phyloP scores from a whole-genome alignment of 2,329 filamentous ascomycete species.

The Diaporthe caulivora region DNA sequence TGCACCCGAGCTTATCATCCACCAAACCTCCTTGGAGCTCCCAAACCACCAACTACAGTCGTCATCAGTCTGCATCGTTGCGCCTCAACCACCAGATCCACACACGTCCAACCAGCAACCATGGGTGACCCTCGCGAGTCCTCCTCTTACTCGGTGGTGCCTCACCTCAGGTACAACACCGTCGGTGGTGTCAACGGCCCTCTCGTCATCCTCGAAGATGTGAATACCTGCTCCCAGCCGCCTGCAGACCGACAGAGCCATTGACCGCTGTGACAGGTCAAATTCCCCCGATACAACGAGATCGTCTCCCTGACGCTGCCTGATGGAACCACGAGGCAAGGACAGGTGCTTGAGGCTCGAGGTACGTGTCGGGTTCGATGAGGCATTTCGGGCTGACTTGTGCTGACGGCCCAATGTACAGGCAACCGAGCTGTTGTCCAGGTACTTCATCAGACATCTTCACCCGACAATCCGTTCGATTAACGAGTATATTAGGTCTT shows the following conservation, averaged over 20 bases:
- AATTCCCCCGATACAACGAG: conserved; percentile 97
- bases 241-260: conserved; percentile 38
- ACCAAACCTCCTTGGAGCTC: conserved; percentile 36
- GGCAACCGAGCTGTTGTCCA: conserved; percentile 95
- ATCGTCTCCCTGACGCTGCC: conserved; percentile 96
- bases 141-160: conserved; percentile 71
- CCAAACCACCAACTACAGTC: conserved; percentile 37
- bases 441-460: conserved; percentile 62
- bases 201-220: conserved; percentile 97
- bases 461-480: conserved; percentile 37
- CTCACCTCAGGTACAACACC: conserved; percentile 92
- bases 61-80: conserved; percentile 30
- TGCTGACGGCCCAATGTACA: conserved; percentile 52
- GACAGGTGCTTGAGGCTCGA: conserved; percentile 97
- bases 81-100: conserved; percentile 17
- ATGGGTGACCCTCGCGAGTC: conserved; percentile 69
- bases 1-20: conserved; percentile 38
- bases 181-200: conserved; percentile 98
- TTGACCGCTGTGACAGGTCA: conserved; percentile 74
- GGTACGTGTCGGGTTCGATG: conserved; percentile 65
- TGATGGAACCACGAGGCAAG: conserved; percentile 92
- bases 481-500: conserved; percentile 77
- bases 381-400: conserved; percentile 31
- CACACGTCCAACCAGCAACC: conserved; percentile 43
- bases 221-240: conserved; percentile 42